A percentile compares a stretch with the other conserved stretches of the same genome.
These are phyloP conservation scores for Debaryomyces tyrocola DNA, from an alignment of 805 yeast species.

Conservation along the genomic window DNA sequence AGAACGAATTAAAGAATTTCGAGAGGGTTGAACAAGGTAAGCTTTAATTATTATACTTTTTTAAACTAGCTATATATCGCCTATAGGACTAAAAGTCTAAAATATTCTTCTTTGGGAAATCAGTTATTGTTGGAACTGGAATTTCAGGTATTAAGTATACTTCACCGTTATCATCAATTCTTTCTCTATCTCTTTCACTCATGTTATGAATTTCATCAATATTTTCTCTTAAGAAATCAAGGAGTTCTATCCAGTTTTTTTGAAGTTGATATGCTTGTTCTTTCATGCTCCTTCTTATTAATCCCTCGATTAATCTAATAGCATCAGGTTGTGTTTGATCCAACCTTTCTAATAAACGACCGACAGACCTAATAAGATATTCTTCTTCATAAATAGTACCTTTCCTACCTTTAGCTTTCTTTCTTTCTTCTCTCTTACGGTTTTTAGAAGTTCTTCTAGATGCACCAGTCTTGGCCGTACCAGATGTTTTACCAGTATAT, in stretches of 20 bases:
- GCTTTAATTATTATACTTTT: slow-evolving; percentile 4
- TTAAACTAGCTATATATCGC: background rate
- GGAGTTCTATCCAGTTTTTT: slow-evolving; percentile 58
- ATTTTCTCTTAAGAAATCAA: slow-evolving; percentile 55
- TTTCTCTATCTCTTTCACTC: slow-evolving; percentile 83
- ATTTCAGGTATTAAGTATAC: slow-evolving; percentile 75
- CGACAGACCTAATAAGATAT: slow-evolving; percentile 82
- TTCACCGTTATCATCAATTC: slow-evolving; percentile 86
- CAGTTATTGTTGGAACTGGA: slow-evolving; percentile 65
- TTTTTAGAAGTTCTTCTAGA: slow-evolving; percentile 91
- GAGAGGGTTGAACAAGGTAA: background rate
- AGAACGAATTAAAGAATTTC: slow-evolving; percentile 3
- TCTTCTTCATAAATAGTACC: slow-evolving; percentile 98
- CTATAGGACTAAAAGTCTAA: slow-evolving; percentile 51
- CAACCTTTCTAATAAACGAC: slow-evolving; percentile 82
- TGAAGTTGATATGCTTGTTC: slow-evolving; percentile 85
- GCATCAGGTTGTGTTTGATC: slow-evolving; percentile 76
- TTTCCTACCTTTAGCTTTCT: slow-evolving; percentile 94
- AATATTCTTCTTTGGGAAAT: slow-evolving; percentile 57
- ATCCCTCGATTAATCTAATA: slow-evolving; percentile 65
- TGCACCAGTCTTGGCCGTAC: slow-evolving; percentile 96
- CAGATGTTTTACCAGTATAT: slow-evolving; percentile 93
- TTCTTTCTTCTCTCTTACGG: slow-evolving; percentile 91
- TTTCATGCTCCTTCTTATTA: slow-evolving; percentile 67
- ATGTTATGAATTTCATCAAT: slow-evolving; percentile 75